Evolutionary conservation across 2,329 filamentous ascomycete genomes (phyloP).

Genomic region (Scytalidium sp.): DNA sequence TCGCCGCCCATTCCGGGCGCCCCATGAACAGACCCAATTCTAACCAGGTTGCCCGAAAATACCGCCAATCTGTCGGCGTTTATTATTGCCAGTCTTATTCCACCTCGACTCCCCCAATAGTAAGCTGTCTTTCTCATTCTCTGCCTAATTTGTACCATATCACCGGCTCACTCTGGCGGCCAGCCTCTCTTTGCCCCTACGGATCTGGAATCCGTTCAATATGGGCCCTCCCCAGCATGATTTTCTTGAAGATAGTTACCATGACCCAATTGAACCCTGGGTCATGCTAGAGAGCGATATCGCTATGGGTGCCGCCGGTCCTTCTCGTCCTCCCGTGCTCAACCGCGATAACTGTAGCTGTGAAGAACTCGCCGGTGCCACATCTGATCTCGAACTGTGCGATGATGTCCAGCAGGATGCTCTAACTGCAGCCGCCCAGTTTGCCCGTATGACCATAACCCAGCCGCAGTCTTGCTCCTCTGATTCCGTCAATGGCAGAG

Average conservation of each 20-base stretch:
- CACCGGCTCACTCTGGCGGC: background rate
- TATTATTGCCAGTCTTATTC: conserved; percentile 13
- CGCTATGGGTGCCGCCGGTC: too few species aligned
- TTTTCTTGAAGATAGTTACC: conserved; percentile 2
- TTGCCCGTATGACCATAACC: background rate
- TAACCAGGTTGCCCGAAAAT: background rate
- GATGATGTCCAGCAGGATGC: background rate
- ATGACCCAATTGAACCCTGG: conserved; percentile 16
- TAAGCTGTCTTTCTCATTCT: conserved; percentile 8
- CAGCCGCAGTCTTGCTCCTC: conserved; percentile 10
- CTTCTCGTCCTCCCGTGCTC: conserved; percentile 19
- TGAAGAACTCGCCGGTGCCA: conserved; percentile 11
- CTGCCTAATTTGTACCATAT: conserved; percentile 3
- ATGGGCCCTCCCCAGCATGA: conserved; percentile 7
- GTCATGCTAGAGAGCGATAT: conserved; percentile 19
- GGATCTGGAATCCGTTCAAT: conserved; percentile 4
- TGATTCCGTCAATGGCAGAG: conserved; percentile 8
- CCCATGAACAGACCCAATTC: background rate
- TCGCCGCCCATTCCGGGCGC: background rate
- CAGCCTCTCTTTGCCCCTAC: conserved; percentile 4
- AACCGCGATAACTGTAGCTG: conserved; percentile 23
- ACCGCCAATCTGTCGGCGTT: conserved; percentile 15
- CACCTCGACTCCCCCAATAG: conserved; percentile 7
- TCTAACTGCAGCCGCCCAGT: conserved; percentile 1
- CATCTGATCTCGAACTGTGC: background rate